Evolutionary conservation across 371 early-diverging fungal species (phyloP), one percentile per base, ranked within the genome.

Genomic region (Parasitella parasitica): DNA sequence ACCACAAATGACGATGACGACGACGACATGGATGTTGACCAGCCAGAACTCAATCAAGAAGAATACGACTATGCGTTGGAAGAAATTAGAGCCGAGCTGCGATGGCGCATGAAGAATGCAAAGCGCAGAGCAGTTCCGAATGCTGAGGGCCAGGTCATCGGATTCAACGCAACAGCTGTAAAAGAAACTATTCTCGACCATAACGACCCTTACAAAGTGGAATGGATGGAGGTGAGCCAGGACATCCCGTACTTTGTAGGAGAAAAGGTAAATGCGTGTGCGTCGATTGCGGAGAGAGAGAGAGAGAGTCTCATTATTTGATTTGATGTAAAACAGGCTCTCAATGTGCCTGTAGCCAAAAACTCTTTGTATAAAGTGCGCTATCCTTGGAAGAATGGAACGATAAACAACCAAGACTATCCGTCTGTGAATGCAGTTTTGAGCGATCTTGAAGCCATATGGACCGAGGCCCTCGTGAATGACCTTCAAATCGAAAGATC

Each of bases 171-270:
- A 9, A 82, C 83, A 35, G 75, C 87, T 12, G 59, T 60, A 24
- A 86, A 90, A 6, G 91, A 91, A 59, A 80, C 65, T 0, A 92
- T 96, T 61, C 79, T 86, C 15, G 96, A 93, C 59, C 93, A 94
- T 63, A 96, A 95, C 61, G 96, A 95, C 64, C 94, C 96, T 9
- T 92, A 90, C 64, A 85, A 87, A 55, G 86, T 93, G 12, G 95
- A 96, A 49, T 95, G 93, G 94, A 89, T 90, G 0, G 81, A 86
- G 8, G 59, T 78, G 1, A 46, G 27, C 2, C 56, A 49, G 55
- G 2, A 54, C 15, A 57, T 69, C 69, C 85, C 85, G 5, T 77
- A 72, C 58, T 77, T 86, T 54, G 78, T 89, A 27, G 91, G 90
- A 16, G 87, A 89, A 63, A 82, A 83, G 77, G 89, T 84, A 70